phyloP scores from a whole-genome alignment of 306 rosid genomes.

The Luffa acutangula region DNA sequence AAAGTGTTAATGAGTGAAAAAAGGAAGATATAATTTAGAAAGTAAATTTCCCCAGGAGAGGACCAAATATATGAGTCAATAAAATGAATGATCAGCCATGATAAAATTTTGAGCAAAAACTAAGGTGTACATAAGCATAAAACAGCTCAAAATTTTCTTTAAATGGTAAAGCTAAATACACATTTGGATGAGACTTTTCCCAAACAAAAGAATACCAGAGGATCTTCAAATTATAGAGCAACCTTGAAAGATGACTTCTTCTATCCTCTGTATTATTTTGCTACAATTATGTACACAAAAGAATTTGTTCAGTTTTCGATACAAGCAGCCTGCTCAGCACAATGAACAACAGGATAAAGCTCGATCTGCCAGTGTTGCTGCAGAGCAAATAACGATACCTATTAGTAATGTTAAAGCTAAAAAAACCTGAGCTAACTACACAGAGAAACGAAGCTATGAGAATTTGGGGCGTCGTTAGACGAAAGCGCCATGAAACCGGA shows the following conservation, averaged over 20 bases:
- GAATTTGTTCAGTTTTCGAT: neutral
- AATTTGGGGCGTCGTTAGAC: neutral
- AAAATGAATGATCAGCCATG: neutral
- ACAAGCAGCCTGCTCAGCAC: neutral
- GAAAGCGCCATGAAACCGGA: neutral
- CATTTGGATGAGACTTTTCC: neutral
- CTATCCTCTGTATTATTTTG: neutral
- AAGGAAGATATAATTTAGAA: neutral
- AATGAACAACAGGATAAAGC: neutral
- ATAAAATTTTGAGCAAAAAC: neutral
- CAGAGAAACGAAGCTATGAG: neutral
- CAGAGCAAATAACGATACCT: neutral
- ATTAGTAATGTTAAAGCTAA: neutral
- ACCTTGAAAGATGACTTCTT: neutral
- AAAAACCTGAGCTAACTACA: neutral
- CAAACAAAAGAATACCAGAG: neutral
- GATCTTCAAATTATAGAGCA: neutral
- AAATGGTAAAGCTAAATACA: neutral
- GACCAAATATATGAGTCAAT: neutral
- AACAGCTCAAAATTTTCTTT: neutral
- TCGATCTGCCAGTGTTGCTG: neutral
- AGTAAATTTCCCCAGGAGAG: neutral
- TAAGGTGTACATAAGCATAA: neutral
- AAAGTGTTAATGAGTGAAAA: neutral
- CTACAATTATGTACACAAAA: constrained; percentile 1